These are phyloP conservation scores for Papiliotrema fonsecae DNA, from an alignment of 1,284 basidiomycete species.

Conservation along the genomic window DNA sequence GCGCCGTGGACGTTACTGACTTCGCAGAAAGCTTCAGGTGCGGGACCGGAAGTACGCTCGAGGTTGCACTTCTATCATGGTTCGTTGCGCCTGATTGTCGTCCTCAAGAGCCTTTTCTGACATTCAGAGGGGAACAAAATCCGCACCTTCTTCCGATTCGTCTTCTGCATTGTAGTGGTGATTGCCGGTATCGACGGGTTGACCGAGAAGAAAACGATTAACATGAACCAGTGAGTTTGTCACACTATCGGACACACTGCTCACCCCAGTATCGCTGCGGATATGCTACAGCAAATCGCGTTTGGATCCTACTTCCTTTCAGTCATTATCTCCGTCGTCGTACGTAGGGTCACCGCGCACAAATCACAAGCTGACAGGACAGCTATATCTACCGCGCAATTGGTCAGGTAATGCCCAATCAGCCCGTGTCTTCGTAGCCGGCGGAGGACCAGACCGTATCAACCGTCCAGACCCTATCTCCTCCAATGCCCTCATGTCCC, in stretches of 20 bases:
- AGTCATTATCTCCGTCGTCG: slow-evolving; percentile 19
- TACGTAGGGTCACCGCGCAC: slow-evolving; percentile 8
- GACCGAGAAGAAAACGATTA: not conserved
- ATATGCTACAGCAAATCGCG: slow-evolving; percentile 13
- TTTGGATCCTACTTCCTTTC: slow-evolving; percentile 23
- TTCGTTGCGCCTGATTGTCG: not conserved
- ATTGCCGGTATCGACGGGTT: slow-evolving; percentile 27
- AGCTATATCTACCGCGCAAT: slow-evolving; percentile 6
- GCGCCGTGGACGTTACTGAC: slow-evolving; percentile 1
- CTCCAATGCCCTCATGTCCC: slow-evolving; percentile 25
- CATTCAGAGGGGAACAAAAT: slow-evolving; percentile 28
- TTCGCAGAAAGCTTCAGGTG: slow-evolving; percentile 27
- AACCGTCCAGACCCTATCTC: not conserved
- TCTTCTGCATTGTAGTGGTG: slow-evolving; percentile 18
- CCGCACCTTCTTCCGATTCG: slow-evolving; percentile 27
- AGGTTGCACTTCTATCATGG: slow-evolving; percentile 33
- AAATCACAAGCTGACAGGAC: not conserved
- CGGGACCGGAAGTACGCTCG: slow-evolving; percentile 30
- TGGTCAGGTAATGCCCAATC: slow-evolving; percentile 4
- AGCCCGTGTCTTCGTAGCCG: slow-evolving; percentile 21
- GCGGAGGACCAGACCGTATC: not conserved
- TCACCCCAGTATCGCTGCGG: not conserved
- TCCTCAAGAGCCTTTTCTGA: not conserved
- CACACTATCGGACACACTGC: not conserved
- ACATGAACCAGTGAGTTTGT: slow-evolving; percentile 2